Evolutionary conservation across 805 yeast genomes (phyloP).

Genomic region (Peterozyma xylosa): DNA sequence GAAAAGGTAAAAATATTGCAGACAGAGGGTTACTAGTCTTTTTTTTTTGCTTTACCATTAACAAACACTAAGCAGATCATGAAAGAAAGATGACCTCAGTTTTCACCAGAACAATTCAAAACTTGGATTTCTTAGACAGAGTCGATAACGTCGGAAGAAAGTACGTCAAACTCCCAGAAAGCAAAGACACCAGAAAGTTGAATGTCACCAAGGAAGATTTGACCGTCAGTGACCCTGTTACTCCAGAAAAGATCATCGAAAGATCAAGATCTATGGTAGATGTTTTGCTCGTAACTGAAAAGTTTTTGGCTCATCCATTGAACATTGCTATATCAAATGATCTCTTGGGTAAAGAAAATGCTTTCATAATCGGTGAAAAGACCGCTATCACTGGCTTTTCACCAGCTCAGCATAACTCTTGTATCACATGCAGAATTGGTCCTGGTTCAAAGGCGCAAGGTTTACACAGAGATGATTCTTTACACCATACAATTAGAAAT

Average conservation of each 20-base stretch:
- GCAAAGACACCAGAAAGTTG: slow-evolving; percentile 1
- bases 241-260: slow-evolving; percentile 6
- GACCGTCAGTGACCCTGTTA: slow-evolving; percentile 4
- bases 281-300: background rate
- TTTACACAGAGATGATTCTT: no score
- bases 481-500: no score
- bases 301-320: slow-evolving; percentile 12
- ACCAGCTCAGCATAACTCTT: slow-evolving; percentile 14
- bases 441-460: slow-evolving; percentile 18
- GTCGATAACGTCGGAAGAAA: no score
- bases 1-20: no score
- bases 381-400: slow-evolving; percentile 13
- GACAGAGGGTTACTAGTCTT: no score
- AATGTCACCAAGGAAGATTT: slow-evolving; percentile 8
- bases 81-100: no score
- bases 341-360: slow-evolving; percentile 14
- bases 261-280: no score
- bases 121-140: no score
- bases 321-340: slow-evolving; percentile 12
- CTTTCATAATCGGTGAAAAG: slow-evolving; percentile 17
- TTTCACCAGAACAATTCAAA: no score
- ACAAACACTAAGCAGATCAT: no score
- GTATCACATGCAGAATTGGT: slow-evolving; percentile 16
- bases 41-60: no score
- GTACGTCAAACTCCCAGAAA: background rate